Evolutionary conservation across 2,329 filamentous ascomycete species (phyloP).

Genomic region (Botryotinia convoluta): DNA sequence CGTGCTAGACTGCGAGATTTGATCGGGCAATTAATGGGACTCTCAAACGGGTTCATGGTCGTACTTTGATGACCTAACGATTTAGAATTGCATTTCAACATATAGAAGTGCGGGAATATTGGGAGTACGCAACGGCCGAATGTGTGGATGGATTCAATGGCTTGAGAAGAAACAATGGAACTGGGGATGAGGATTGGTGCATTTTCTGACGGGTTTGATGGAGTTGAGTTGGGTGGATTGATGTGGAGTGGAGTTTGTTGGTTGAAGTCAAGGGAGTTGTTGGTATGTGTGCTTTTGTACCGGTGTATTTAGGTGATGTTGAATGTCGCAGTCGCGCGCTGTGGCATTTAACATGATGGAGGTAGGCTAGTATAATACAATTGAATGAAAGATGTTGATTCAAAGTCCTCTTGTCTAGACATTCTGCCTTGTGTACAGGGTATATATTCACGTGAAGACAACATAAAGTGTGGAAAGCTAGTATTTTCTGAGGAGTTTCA

Average conservation of each 20-base stretch:
- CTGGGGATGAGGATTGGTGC: background rate
- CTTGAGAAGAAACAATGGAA: background rate
- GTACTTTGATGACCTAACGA: background rate
- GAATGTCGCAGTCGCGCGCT: background rate
- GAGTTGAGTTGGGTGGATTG: background rate
- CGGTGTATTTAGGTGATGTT: background rate
- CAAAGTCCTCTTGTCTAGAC: background rate
- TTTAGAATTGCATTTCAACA: conserved; percentile 5
- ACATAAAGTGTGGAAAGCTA: too few relatives aligned
- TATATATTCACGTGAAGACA: background rate
- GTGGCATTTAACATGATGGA: background rate
- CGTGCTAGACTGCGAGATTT: background rate
- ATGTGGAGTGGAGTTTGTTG: background rate
- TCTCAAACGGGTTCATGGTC: background rate
- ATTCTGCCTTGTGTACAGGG: background rate
- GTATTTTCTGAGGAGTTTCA: too few relatives aligned
- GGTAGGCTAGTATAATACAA: background rate
- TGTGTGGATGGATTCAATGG: background rate
- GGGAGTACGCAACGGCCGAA: background rate
- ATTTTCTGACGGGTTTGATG: background rate
- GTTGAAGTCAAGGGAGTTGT: background rate
- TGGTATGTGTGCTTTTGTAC: background rate
- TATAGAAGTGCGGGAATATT: conserved; percentile 6
- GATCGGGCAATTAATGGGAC: background rate
- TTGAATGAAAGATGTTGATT: background rate